Conservation (phyloP, 305 asterid species). For the Fraxinus baroniana region DNA sequence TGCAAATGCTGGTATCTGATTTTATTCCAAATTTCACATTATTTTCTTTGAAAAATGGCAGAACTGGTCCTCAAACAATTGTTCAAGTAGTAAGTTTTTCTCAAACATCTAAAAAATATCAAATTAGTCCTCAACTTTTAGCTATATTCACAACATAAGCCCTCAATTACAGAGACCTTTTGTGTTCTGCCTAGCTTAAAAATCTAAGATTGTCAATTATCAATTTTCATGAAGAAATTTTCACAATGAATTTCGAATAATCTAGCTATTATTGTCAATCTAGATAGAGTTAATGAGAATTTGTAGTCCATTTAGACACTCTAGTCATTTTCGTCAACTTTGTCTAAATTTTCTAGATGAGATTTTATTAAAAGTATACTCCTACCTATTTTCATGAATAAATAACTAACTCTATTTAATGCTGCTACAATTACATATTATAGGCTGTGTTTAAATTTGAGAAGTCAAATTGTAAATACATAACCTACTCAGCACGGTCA, state of each 20-base stretch:
- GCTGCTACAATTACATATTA: no score
- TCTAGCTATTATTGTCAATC: neutral
- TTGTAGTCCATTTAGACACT: neutral
- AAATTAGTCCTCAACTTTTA: neutral
- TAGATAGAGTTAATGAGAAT: neutral
- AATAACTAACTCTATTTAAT: no score
- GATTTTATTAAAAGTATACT: no score
- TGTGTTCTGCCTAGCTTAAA: neutral
- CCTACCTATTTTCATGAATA: no score
- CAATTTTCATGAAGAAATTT: neutral
- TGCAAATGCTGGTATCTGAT: neutral
- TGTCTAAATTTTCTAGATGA: no score
- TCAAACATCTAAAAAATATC: neutral
- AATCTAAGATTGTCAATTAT: neutral
- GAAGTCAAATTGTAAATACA: no score
- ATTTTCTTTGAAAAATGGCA: neutral
- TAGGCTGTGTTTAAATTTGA: no score
- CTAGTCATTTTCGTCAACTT: neutral
- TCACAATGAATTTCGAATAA: no score
- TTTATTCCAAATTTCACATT: neutral
- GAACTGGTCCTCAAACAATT: neutral
- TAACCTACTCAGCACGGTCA: no score
- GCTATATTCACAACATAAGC: neutral
- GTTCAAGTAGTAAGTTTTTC: neutral
- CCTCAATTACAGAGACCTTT: neutral